A percentile compares a stretch with the other conserved stretches of the same genome.
Conservation (phyloP, 1,284 basidiomycete genomes). For the Tetrapyrgos nigripes region DNA sequence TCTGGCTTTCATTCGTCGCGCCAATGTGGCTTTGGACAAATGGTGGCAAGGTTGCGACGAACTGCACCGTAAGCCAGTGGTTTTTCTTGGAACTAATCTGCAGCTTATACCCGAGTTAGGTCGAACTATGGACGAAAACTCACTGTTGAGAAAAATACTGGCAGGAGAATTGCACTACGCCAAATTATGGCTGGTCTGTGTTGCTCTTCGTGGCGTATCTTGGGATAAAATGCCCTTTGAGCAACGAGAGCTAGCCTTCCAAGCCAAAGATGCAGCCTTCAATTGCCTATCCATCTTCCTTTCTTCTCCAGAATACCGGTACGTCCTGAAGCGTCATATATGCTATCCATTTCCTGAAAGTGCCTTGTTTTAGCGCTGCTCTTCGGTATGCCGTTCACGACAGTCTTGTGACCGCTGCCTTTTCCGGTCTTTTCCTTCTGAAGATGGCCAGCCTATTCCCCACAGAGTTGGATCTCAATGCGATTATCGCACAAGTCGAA, state of each 20-base stretch:
- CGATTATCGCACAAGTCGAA: slow-evolving; percentile 82
- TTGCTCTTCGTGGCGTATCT: slow-evolving; percentile 87
- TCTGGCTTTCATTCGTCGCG: slow-evolving; percentile 84
- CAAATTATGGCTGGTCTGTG: slow-evolving; percentile 93
- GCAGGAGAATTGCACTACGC: slow-evolving; percentile 90
- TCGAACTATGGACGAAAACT: slow-evolving; percentile 83
- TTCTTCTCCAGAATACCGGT: slow-evolving; percentile 80
- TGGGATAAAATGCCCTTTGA: slow-evolving; percentile 97
- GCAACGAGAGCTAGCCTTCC: slow-evolving; percentile 92
- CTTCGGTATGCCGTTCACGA: slow-evolving; percentile 92
- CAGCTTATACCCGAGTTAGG: slow-evolving; percentile 45
- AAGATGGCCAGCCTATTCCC: slow-evolving; percentile 92
- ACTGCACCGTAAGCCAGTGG: slow-evolving; percentile 67
- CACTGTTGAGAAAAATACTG: slow-evolving; percentile 84
- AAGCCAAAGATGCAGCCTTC: slow-evolving; percentile 90
- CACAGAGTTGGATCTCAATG: slow-evolving; percentile 75
- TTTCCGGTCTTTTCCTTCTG: slow-evolving; percentile 90
- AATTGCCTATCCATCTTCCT: slow-evolving; percentile 85
- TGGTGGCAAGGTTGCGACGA: slow-evolving; percentile 91
- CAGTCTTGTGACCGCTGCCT: slow-evolving; percentile 89
- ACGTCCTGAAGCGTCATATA: slow-evolving; percentile 22
- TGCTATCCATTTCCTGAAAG: not conserved
- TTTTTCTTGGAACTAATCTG: not conserved
- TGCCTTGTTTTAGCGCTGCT: slow-evolving; percentile 60
- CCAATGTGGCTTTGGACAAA: slow-evolving; percentile 83